phyloP scores from a whole-genome alignment of 2,329 filamentous ascomycete species.

The Juglanconis juglandina region DNA sequence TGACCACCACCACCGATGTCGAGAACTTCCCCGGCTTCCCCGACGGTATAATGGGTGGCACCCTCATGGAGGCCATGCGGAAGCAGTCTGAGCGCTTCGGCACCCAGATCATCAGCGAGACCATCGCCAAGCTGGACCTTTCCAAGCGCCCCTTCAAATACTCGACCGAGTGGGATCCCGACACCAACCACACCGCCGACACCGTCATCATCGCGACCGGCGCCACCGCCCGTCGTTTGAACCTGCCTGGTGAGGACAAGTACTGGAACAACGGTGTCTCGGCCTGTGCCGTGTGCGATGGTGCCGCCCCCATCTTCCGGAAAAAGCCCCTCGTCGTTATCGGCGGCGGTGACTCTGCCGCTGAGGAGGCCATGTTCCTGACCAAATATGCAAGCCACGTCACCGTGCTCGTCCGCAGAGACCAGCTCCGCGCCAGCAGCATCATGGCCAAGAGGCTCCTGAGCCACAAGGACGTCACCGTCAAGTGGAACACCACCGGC shows the following conservation, averaged over 20 bases:
- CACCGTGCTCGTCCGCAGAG: conserved; percentile 85
- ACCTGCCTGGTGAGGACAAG: conserved; percentile 82
- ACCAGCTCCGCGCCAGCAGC: conserved; percentile 81
- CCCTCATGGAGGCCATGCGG: conserved; percentile 95
- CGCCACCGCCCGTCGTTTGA: conserved; percentile 80
- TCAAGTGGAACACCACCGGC: conserved; percentile 79
- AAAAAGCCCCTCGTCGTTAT: conserved; percentile 95
- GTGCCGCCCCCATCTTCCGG: conserved; percentile 93
- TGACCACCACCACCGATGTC: conserved; percentile 96
- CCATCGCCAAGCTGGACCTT: conserved; percentile 83
- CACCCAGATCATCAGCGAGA: conserved; percentile 90
- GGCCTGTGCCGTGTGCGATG: conserved; percentile 95
- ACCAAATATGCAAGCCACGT: conserved; percentile 97
- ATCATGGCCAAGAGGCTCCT: conserved; percentile 87
- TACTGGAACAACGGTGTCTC: conserved; percentile 98
- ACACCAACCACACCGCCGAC: conserved; percentile 82
- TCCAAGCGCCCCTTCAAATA: conserved; percentile 83
- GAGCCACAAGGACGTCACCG: conserved; percentile 82
- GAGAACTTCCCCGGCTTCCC: conserved; percentile 98
- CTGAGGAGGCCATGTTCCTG: conserved; percentile 94
- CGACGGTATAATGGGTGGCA: conserved; percentile 77
- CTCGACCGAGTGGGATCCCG: conserved; percentile 85
- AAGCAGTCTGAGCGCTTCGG: conserved; percentile 88
- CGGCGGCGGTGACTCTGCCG: conserved; percentile 92
- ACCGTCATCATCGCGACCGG: conserved; percentile 92